phyloP scores from a whole-genome alignment of 1,284 basidiomycete genomes.

The Rhizoctonia solani region DNA sequence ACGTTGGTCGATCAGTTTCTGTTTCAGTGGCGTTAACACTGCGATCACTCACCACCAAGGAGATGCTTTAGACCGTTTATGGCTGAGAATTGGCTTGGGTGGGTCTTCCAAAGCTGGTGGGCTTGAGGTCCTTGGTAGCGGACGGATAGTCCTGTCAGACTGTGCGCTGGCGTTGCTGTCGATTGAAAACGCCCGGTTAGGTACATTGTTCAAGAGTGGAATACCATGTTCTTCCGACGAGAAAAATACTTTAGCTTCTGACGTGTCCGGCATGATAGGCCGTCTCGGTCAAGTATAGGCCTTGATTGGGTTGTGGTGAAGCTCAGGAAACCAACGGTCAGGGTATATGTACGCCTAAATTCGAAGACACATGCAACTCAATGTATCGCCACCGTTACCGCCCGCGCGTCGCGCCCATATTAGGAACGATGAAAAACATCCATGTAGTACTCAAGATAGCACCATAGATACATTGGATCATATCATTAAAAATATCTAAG shows the following conservation, averaged over 20 bases:
- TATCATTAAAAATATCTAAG: not conserved
- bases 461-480: not conserved
- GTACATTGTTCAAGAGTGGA: not conserved
- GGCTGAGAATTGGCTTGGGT: not conserved
- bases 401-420: not conserved
- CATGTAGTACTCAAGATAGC: not conserved
- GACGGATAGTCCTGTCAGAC: not conserved
- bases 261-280: not conserved
- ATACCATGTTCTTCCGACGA: not conserved
- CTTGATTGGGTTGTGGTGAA: not conserved
- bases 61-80: slow-evolving; percentile 16
- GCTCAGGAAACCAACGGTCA: not conserved
- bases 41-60: slow-evolving; percentile 25
- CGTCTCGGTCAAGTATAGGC: not conserved
- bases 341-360: not conserved
- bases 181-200: not conserved
- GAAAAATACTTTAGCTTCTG: slow-evolving; percentile 11
- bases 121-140: not conserved
- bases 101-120: not conserved
- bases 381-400: not conserved
- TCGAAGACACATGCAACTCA: not conserved
- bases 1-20: slow-evolving; percentile 14
- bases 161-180: slow-evolving; percentile 2
- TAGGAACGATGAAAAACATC: no score
- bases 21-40: not conserved